A percentile compares a stretch with the other conserved stretches of the same genome.
Evolutionary conservation across 176 grass and related monocot species (phyloP).

Genomic region (Miscanthus lutarioriparius): DNA sequence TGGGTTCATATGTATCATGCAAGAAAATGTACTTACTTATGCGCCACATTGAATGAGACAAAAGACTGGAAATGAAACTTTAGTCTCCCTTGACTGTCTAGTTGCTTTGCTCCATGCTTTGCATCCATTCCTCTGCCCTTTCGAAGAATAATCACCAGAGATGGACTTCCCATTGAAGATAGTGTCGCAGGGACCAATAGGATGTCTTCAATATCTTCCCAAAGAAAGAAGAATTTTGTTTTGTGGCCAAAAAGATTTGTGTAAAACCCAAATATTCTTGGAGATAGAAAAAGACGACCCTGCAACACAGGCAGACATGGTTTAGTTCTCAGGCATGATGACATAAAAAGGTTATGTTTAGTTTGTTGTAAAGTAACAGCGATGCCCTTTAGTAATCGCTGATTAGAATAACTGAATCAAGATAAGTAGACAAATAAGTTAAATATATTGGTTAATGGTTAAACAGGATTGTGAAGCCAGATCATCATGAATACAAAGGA

Average conservation of each 20-base stretch:
- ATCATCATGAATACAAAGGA: not conserved
- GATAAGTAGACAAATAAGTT: not conserved
- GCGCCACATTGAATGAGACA: conserved; percentile 74
- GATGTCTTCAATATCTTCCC: conserved; percentile 98
- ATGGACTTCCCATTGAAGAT: conserved; percentile 83
- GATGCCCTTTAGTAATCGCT: not conserved
- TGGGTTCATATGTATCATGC: not conserved
- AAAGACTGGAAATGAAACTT: conserved; percentile 96
- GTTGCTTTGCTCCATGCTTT: conserved; percentile 75
- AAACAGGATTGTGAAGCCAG: not conserved
- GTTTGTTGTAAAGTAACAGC: not conserved
- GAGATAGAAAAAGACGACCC: conserved; percentile 94
- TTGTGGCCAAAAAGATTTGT: conserved; percentile 91
- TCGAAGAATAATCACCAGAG: conserved; percentile 69
- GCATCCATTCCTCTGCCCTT: conserved; percentile 87
- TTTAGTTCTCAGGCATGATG: not conserved
- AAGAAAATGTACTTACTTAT: conserved; percentile 63
- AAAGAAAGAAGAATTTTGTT: conserved; percentile 99
- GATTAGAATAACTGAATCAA: not conserved
- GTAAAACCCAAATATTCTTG: conserved; percentile 96
- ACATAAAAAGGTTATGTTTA: not conserved
- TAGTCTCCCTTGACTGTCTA: conserved; percentile 77
- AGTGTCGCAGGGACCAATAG: conserved; percentile 64
- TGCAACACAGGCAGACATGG: conserved; percentile 42
- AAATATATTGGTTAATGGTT: conserved; percentile 6